Conservation (phyloP, 768 basidiomycete species). For the Hirschioporus abietinus region DNA sequence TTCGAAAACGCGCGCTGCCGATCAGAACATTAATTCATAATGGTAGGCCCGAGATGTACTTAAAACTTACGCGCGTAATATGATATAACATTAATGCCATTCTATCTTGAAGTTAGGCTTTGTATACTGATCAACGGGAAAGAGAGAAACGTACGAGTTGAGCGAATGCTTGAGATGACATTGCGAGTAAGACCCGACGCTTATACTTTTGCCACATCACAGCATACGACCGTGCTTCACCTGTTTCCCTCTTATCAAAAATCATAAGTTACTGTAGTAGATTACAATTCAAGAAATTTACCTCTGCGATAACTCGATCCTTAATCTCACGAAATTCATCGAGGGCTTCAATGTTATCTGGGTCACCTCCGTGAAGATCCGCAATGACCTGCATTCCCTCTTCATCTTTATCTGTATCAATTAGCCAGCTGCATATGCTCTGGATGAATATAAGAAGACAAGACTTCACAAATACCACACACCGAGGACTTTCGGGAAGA, state of each 20-base stretch:
- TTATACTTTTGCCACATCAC: conserved; percentile 36
- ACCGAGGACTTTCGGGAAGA: conserved; percentile 40
- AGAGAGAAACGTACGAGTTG: conserved; percentile 29
- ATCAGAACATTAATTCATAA: background rate
- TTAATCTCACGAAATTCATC: conserved; percentile 41
- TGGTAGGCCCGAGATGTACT: background rate
- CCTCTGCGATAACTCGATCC: conserved; percentile 21
- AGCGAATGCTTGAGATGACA: conserved; percentile 39
- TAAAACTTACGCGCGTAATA: conserved; percentile 32
- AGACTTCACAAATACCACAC: background rate
- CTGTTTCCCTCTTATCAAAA: background rate
- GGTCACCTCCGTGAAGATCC: conserved; percentile 35
- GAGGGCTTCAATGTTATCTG: conserved; percentile 28
- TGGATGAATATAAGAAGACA: background rate
- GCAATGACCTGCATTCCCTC: conserved; percentile 38
- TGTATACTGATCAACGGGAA: background rate
- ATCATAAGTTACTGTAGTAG: background rate
- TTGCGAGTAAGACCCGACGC: conserved; percentile 37
- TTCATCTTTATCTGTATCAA: conserved; percentile 37
- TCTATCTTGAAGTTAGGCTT: conserved; percentile 19
- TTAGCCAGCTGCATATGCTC: conserved; percentile 26
- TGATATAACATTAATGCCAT: conserved; percentile 44
- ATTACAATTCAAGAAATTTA: background rate
- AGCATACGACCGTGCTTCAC: conserved; percentile 31
- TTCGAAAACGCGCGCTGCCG: conserved; percentile 4